Percentiles rank a stretch among this genome's conserved stretches.
Conservation (phyloP, 305 asterid species). For the Rubia occidens region DNA sequence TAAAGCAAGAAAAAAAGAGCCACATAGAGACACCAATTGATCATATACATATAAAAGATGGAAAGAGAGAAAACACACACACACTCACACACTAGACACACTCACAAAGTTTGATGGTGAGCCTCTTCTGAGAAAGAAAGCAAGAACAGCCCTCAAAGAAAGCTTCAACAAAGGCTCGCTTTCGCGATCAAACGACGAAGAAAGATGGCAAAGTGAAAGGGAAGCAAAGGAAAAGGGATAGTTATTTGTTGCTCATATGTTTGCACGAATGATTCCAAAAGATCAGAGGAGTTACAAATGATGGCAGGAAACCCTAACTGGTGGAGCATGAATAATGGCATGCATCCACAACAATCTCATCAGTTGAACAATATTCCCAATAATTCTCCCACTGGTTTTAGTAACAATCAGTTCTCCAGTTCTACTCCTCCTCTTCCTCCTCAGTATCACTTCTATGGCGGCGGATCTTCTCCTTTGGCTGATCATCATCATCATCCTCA, state of each 20-base stretch:
- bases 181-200: constrained; percentile 35
- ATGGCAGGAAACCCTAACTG: constrained; percentile 98
- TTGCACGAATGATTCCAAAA: constrained; percentile 9
- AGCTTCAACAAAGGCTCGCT: constrained; percentile 40
- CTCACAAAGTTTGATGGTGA: neutral
- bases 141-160: neutral
- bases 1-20: constrained; percentile 37
- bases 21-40: neutral
- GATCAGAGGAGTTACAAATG: constrained; percentile 29
- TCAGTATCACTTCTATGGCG: constrained; percentile 31
- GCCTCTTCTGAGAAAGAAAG: neutral
- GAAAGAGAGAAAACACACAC: constrained; percentile 7
- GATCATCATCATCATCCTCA: constrained; percentile 28
- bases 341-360: constrained; percentile 46
- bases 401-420: neutral
- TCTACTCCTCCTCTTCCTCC: constrained; percentile 12
- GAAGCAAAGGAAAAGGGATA: constrained; percentile 11
- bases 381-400: constrained; percentile 15
- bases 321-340: constrained; percentile 66
- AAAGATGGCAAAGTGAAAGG: constrained; percentile 32
- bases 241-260: constrained; percentile 4
- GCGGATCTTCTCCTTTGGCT: constrained; percentile 27
- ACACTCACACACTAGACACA: neutral
- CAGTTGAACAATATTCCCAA: constrained; percentile 18
- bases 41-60: constrained; percentile 10